These are phyloP conservation scores for Tolypocladium album DNA, from an alignment of 2,329 filamentous ascomycete genomes.

Conservation along the genomic window DNA sequence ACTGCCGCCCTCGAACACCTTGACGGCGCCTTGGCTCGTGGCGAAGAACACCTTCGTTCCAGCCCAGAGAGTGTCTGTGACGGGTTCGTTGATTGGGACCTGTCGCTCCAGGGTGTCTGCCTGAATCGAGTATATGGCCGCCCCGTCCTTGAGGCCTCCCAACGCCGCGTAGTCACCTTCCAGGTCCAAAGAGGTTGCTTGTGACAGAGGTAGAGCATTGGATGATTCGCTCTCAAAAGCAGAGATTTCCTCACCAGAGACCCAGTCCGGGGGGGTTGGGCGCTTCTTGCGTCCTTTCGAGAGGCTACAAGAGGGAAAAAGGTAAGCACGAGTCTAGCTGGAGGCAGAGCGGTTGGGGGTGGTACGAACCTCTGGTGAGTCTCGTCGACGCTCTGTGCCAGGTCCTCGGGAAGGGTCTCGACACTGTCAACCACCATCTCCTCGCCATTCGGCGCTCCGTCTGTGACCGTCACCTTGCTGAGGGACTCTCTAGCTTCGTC, in stretches of 20 bases:
- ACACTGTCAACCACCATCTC: slow-evolving; percentile 82
- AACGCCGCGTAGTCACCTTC: slow-evolving; percentile 58
- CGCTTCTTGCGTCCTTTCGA: slow-evolving; percentile 87
- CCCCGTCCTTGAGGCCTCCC: slow-evolving; percentile 63
- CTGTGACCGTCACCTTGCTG: slow-evolving; percentile 69
- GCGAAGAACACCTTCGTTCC: slow-evolving; percentile 60
- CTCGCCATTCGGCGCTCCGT: slow-evolving; percentile 52
- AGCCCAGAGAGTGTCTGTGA: slow-evolving; percentile 56
- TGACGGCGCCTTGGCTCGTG: slow-evolving; percentile 66
- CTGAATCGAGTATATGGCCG: slow-evolving; percentile 65
- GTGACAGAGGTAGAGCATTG: slow-evolving; percentile 34
- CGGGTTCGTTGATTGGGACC: slow-evolving; percentile 54
- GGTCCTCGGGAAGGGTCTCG: slow-evolving; percentile 60
- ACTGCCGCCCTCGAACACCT: slow-evolving; percentile 63
- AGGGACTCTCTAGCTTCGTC: slow-evolving; percentile 88
- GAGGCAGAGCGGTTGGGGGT: neutral
- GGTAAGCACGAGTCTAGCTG: slow-evolving; percentile 5
- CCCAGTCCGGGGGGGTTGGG: slow-evolving; percentile 76
- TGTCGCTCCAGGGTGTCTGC: slow-evolving; percentile 57
- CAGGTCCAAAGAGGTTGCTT: slow-evolving; percentile 37
- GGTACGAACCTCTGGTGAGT: slow-evolving; percentile 64
- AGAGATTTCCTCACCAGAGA: slow-evolving; percentile 58
- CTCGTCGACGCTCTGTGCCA: slow-evolving; percentile 65
- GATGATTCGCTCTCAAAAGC: slow-evolving; percentile 33
- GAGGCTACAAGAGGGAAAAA: slow-evolving; percentile 41